Evolutionary conservation across 371 early-diverging fungal species (phyloP).

Genomic region (Syncephalastrum sp.): DNA sequence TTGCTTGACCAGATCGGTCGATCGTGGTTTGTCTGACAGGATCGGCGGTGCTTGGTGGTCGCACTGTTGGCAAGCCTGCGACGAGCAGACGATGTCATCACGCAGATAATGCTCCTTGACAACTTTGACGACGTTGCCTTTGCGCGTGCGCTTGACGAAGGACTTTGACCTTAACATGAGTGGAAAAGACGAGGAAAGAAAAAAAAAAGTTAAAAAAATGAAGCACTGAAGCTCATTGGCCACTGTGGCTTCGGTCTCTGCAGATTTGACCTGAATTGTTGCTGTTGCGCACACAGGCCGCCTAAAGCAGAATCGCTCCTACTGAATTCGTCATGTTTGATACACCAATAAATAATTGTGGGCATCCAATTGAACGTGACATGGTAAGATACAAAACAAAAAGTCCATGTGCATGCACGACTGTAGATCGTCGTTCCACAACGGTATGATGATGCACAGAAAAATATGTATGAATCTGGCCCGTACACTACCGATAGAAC

Average conservation of each 20-base stretch:
- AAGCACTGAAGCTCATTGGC: background rate
- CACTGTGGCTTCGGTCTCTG: background rate
- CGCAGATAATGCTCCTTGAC: conserved; percentile 95
- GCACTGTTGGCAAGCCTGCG: conserved; percentile 61
- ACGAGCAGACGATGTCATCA: conserved; percentile 91
- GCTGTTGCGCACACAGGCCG: too few species aligned
- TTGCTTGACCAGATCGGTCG: conserved; percentile 36
- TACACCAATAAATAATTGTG: too few species aligned
- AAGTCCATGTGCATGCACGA: too few species aligned
- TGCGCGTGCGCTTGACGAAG: conserved; percentile 77
- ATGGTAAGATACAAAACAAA: too few species aligned
- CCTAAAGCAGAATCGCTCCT: too few species aligned
- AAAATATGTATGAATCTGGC: too few species aligned
- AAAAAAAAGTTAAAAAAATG: conserved; percentile 1
- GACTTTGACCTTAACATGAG: conserved; percentile 60
- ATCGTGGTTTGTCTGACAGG: conserved; percentile 45
- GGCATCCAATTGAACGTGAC: too few species aligned
- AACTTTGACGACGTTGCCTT: conserved; percentile 91
- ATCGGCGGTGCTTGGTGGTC: conserved; percentile 37
- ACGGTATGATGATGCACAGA: too few species aligned
- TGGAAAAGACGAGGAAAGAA: background rate
- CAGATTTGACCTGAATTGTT: too few species aligned
- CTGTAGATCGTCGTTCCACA: too few species aligned
- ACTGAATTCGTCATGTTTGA: too few species aligned
- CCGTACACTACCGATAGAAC: too few species aligned